Percentiles rank a stretch among this genome's conserved stretches.
Conservation (phyloP, 2,329 filamentous ascomycete genomes). For the Aspergillus fructus region DNA sequence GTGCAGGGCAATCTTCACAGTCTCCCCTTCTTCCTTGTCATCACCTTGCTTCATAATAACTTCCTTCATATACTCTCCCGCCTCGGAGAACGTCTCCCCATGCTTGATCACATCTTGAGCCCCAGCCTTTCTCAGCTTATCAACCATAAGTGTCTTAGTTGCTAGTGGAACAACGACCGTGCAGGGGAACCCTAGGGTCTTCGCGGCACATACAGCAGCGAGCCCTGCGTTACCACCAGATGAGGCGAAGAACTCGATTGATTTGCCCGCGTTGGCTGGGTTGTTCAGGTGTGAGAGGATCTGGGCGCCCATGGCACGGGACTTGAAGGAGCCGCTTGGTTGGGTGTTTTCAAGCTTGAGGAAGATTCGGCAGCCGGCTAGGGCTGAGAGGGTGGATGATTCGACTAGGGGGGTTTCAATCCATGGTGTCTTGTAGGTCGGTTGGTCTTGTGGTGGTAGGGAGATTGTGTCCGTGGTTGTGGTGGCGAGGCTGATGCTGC, state of each 20-base stretch:
- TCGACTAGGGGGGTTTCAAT: slow-evolving; percentile 69
- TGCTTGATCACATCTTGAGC: slow-evolving; percentile 64
- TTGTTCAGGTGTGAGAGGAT: slow-evolving; percentile 55
- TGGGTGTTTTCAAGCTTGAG: slow-evolving; percentile 85
- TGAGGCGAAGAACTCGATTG: slow-evolving; percentile 73
- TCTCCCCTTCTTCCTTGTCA: slow-evolving; percentile 24
- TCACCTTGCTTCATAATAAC: slow-evolving; percentile 39
- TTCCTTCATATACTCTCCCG: slow-evolving; percentile 65
- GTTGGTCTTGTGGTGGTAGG: background rate
- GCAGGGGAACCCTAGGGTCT: slow-evolving; percentile 61
- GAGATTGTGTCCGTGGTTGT: slow-evolving; percentile 15
- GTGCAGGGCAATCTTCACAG: slow-evolving; percentile 43
- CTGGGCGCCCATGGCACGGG: slow-evolving; percentile 70
- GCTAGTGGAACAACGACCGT: slow-evolving; percentile 72
- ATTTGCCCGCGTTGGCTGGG: slow-evolving; percentile 41
- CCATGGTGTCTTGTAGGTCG: slow-evolving; percentile 55
- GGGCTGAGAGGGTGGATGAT: slow-evolving; percentile 64
- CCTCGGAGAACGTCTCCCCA: slow-evolving; percentile 68
- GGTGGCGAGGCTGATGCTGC: slow-evolving; percentile 31
- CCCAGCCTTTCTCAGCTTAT: slow-evolving; percentile 68
- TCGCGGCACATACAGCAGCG: slow-evolving; percentile 73
- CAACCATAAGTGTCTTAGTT: slow-evolving; percentile 68
- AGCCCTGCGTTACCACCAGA: slow-evolving; percentile 84
- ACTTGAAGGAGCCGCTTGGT: slow-evolving; percentile 84
- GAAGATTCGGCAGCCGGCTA: slow-evolving; percentile 75